phyloP scores from a whole-genome alignment of 2,329 filamentous ascomycete genomes.

The Esteya vermicola region DNA sequence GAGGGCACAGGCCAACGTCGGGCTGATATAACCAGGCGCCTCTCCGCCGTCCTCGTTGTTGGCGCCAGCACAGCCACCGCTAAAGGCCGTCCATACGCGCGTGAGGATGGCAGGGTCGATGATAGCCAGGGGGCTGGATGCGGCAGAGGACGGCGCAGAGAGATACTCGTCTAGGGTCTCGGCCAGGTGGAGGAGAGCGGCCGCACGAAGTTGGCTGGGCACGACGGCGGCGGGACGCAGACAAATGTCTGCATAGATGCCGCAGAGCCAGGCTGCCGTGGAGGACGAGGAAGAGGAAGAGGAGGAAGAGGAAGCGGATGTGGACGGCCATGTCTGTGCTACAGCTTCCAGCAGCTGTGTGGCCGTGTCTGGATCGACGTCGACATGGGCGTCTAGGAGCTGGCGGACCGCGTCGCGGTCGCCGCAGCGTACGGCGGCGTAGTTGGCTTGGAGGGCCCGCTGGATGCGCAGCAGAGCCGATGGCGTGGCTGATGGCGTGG shows the following conservation, averaged over 20 bases:
- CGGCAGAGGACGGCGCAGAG: conserved; percentile 11
- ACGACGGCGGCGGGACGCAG: conserved; percentile 14
- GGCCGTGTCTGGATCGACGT: conserved; percentile 24
- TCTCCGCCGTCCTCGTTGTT: conserved; percentile 10
- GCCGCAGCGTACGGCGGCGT: conserved; percentile 14
- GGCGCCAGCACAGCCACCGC: conserved; percentile 14
- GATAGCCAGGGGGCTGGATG: not conserved
- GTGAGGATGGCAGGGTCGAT: conserved; percentile 28
- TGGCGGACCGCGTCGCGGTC: conserved; percentile 12
- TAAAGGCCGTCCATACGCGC: conserved; percentile 16
- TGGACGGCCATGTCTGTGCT: conserved; percentile 15
- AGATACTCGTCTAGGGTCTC: conserved; percentile 26
- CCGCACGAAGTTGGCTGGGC: conserved; percentile 29
- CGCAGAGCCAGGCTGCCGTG: conserved; percentile 20
- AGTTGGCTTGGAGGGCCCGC: conserved; percentile 21
- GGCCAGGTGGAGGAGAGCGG: conserved; percentile 33
- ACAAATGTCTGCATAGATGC: conserved; percentile 28
- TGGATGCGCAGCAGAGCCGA: conserved; percentile 26
- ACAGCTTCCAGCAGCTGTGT: conserved; percentile 25
- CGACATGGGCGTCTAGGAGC: conserved; percentile 16
- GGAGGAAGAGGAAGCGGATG: conserved; percentile 8
- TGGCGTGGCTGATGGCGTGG: conserved; percentile 1
- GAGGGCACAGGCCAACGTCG: conserved; percentile 33
- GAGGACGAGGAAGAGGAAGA: conserved; percentile 14
- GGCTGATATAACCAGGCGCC: conserved; percentile 23